Evolutionary conservation across 2,329 filamentous ascomycete species (phyloP).

Genomic region (Apiospora saccharicola): DNA sequence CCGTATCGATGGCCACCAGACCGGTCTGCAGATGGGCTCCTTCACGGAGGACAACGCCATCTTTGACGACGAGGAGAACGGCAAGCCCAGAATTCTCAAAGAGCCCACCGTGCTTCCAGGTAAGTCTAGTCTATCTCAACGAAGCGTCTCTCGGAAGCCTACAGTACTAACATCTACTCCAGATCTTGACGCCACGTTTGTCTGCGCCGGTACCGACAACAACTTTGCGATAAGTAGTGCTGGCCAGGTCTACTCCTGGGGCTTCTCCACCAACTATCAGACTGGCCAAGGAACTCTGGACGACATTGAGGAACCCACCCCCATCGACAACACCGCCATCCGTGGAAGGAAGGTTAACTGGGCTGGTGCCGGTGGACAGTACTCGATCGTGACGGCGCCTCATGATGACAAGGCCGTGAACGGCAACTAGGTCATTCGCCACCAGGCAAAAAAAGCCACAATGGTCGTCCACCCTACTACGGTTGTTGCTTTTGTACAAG

Average conservation of each 20-base stretch:
- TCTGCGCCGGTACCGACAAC: slow-evolving; percentile 75
- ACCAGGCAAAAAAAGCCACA: not conserved
- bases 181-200: slow-evolving; percentile 60
- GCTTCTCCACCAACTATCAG: slow-evolving; percentile 82
- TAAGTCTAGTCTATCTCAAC: slow-evolving; percentile 40
- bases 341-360: slow-evolving; percentile 76
- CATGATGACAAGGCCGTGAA: slow-evolving; percentile 30
- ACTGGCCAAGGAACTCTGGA: slow-evolving; percentile 81
- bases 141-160: not conserved
- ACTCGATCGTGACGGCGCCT: slow-evolving; percentile 66
- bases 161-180: slow-evolving; percentile 31
- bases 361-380: slow-evolving; percentile 91
- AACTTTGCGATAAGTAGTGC: slow-evolving; percentile 73
- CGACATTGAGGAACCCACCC: slow-evolving; percentile 78
- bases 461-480: not conserved
- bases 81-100: slow-evolving; percentile 74
- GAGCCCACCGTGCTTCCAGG: slow-evolving; percentile 68
- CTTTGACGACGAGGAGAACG: slow-evolving; percentile 62
- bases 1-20: slow-evolving; percentile 55
- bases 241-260: slow-evolving; percentile 80
- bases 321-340: slow-evolving; percentile 86
- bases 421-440: not conserved
- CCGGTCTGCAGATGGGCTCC: slow-evolving; percentile 63
- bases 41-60: slow-evolving; percentile 66
- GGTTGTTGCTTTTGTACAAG: not conserved